Conservation (phyloP, 768 basidiomycete genomes). For the Flagelloscypha sp. region DNA sequence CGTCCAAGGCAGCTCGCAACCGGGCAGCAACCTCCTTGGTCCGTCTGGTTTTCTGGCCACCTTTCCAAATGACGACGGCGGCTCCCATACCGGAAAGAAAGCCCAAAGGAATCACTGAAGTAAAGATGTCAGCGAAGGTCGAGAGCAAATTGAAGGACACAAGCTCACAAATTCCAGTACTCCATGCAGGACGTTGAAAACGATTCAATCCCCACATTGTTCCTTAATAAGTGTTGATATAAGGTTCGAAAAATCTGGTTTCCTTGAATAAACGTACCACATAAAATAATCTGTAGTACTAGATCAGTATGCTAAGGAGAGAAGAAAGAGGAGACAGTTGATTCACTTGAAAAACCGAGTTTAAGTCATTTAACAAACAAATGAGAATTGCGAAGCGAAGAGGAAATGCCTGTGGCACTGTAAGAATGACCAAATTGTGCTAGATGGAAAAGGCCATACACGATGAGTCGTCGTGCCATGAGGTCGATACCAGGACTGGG, state of each 20-base stretch:
- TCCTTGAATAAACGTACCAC: no score
- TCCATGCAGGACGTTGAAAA: conserved; percentile 63
- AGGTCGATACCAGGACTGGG: conserved; percentile 80
- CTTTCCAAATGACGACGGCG: conserved; percentile 67
- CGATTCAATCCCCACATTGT: conserved; percentile 78
- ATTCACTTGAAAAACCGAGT: conserved; percentile 71
- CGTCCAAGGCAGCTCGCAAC: conserved; percentile 42
- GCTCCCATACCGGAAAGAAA: conserved; percentile 75
- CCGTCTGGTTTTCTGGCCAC: conserved; percentile 61
- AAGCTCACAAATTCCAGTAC: conserved; percentile 49
- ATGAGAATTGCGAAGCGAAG: conserved; percentile 49
- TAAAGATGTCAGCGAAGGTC: no score
- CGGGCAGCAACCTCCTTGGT: conserved; percentile 55
- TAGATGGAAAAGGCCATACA: conserved; percentile 26
- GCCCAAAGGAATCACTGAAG: conserved; percentile 64
- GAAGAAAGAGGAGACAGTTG: not conserved
- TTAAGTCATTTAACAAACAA: conserved; percentile 63
- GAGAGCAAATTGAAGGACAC: no score
- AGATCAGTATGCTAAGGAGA: conserved; percentile 1
- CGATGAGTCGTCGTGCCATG: conserved; percentile 79
- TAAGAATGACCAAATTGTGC: conserved; percentile 3
- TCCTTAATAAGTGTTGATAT: no score
- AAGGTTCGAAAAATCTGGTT: no score
- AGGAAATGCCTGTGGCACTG: conserved; percentile 48
- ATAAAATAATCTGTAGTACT: conserved; percentile 44